A percentile compares a stretch with the other conserved stretches of the same genome.
These are phyloP conservation scores for Cyanidioschyzon merolae DNA, from an alignment of 23 red algal species.

Conservation along the genomic window DNA sequence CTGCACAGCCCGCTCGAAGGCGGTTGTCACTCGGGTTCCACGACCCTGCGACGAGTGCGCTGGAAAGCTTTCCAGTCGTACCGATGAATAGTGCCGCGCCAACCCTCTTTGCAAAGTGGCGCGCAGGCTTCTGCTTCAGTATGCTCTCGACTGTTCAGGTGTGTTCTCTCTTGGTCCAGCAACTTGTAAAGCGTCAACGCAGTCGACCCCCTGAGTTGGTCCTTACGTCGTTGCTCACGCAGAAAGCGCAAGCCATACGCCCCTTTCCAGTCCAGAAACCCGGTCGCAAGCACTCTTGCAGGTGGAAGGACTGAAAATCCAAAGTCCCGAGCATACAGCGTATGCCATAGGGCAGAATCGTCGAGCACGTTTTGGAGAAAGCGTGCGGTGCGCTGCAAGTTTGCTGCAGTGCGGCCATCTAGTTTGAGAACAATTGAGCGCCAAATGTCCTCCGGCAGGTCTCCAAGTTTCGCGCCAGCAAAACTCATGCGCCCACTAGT, in stretches of 20 bases:
- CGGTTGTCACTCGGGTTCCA: no score
- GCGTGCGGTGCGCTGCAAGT: not conserved
- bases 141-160: no score
- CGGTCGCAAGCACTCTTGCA: not conserved
- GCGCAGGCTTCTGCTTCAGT: not conserved
- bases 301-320: not conserved
- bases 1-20: no score
- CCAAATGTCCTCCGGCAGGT: not conserved
- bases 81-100: conserved; percentile 4
- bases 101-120: not conserved
- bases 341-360: not conserved
- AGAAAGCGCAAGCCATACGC: not conserved
- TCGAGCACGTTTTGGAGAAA: not conserved
- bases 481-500: no score
- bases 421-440: not conserved
- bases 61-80: conserved; percentile 18
- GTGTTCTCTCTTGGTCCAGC: no score
- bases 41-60: not conserved
- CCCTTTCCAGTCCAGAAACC: conserved; percentile 12
- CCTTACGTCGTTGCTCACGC: not conserved
- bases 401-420: not conserved
- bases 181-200: no score
- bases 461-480: not conserved
- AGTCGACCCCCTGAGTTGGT: not conserved
- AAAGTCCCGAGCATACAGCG: conserved; percentile 6